Evolutionary conservation across 108 stramenopile species (phyloP).

Genomic region (Cyclotella sp.): DNA sequence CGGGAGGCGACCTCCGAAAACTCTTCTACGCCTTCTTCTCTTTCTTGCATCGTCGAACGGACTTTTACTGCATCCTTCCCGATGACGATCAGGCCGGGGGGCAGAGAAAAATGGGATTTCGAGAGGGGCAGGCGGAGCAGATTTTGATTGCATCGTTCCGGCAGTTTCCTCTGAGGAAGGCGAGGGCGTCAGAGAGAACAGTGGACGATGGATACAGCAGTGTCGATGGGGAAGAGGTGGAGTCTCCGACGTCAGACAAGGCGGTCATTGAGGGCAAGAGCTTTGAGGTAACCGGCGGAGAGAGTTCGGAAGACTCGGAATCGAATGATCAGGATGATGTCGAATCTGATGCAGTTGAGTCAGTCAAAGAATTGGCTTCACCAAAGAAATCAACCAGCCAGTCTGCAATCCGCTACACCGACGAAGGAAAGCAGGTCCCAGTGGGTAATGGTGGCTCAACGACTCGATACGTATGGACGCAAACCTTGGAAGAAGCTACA

Average conservation of each 20-base stretch:
- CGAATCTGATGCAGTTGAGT: neutral
- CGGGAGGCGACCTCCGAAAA: conserved; percentile 75
- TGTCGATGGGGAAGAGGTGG: conserved; percentile 1
- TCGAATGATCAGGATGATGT: neutral
- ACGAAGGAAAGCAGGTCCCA: conserved; percentile 86
- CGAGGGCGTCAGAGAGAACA: conserved; percentile 45
- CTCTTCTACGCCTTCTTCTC: conserved; percentile 80
- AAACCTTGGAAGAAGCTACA: conserved; percentile 82
- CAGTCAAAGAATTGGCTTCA: neutral
- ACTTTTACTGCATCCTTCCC: conserved; percentile 83
- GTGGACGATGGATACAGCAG: neutral
- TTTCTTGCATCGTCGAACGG: conserved; percentile 86
- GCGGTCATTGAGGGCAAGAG: neutral
- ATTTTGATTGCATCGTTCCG: conserved; percentile 82
- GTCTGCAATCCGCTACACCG: conserved; percentile 61
- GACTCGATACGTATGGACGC: conserved; percentile 85
- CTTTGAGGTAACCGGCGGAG: neutral
- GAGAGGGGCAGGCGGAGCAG: conserved; percentile 86
- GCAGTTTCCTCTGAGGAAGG: conserved; percentile 81
- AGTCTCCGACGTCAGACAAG: neutral
- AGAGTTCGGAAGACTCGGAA: neutral
- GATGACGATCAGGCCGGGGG: conserved; percentile 54
- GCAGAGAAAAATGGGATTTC: conserved; percentile 58
- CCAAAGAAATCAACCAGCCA: neutral
- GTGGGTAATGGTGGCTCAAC: conserved; percentile 90